Evolutionary conservation across 2,329 filamentous ascomycete genomes (phyloP), one percentile per base, ranked within the genome.

Genomic region (Arthrobotrys pseudoclavata): DNA sequence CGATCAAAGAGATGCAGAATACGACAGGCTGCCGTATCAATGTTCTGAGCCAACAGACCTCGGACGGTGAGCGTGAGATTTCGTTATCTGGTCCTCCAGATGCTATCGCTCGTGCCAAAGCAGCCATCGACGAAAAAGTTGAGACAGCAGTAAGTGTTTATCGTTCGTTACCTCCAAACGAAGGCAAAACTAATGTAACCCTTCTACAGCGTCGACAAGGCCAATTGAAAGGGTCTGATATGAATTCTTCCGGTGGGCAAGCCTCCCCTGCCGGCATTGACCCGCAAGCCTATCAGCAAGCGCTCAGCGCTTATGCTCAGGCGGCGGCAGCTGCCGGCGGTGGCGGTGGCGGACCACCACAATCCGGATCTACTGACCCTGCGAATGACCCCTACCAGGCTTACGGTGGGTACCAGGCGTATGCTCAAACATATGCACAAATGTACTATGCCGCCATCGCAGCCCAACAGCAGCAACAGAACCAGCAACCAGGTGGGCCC

Each of bases 1-100:
- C 94, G 0, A 97, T 97, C 83, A 93, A 94, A 80, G 93, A 97
- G 81, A 96, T 97, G 91, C 94, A 97, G 84, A 91, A 90, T 82
- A 88, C 86, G 34, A 96, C 93, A 4, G 92, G 92, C 53, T 97
- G 94, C 87, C 97, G 97, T 86, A 97, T 97, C 86, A 97, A 97
- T 82, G 94, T 97, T 26, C 92, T 92, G 34, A 92, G 92, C 81
- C 91, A 93, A 6, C 91, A 91, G 15, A 91, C 91, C 61, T 88
- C 89, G 80, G 93, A 97, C 82, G 88, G 90, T 72, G 91, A 96
- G 83, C 90, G 94, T 82, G 92, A 96, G 83, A 97, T 97, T 82
- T 92, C 92, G 53, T 87, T 97, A 52, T 91, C 96, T 79, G 94
- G 94, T 79, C 89, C 88, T 42, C 88, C 89, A 52, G 91, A 93